Base-by-base conservation (phyloP, 306 rosid species). In the Lablab purpureus region DNA sequence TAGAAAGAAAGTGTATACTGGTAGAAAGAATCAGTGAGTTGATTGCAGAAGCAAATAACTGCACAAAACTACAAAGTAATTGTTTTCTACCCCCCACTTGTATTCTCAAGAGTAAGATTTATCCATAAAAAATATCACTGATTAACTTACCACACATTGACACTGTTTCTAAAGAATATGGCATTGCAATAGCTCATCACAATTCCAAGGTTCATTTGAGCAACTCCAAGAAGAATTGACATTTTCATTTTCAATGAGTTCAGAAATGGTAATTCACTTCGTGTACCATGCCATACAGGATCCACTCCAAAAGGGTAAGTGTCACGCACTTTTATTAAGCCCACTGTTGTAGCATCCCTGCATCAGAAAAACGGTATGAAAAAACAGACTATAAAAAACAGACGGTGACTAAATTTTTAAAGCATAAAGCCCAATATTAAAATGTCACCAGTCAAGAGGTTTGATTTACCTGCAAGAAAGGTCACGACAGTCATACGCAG, bases 201-300 rank as follows among this genome's bases (percentile, higher is more conserved):
- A 56, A 95, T 93, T 84, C 99, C 99, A 62, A 95, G 99, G 87
- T 95, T 93, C 99, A 95, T 95, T 77, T 95, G 99, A 55, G 93
- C 91, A 64, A 95, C 98, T 56, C 99, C 99, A 58, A 95, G 37
- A 83, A 95, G 94, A 88, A 95, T 95, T 63, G 99, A 95, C 99
- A 95, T 87, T 76, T 95, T 95, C 99, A 95, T 95, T 84, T 95
- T 95, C 94, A 95, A 79, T 12, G 99, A 95, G 91, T 95, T 95
- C 3, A 95, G 90, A 82, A 95, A 95, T 71, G 99, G 99, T 51
- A 95, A 89, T 90, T 95, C 99, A 81, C 92, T 93, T 67, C 99
- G 92, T 68, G 88, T 4, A 19, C 99, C 99, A 76, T 95, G 98
- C 98, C 99, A 95, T 50, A 84, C 97, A 78, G 99, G 99, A 82